These are phyloP conservation scores for Glarea lozoyensis DNA, from an alignment of 495 filamentous ascomycete genomes.

Conservation along the genomic window DNA sequence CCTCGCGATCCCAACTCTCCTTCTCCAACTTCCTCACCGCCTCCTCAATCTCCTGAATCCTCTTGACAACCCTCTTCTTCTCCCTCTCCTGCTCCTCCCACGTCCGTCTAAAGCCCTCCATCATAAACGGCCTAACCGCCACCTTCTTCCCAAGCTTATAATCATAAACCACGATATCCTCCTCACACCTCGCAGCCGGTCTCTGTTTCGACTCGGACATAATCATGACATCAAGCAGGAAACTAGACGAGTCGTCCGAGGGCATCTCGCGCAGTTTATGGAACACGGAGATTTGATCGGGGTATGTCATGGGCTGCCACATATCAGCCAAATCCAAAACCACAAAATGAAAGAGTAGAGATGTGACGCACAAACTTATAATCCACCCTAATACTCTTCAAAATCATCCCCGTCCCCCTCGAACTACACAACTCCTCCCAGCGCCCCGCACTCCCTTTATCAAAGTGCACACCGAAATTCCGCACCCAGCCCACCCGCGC, in stretches of 20 bases:
- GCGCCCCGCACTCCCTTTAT: conserved; percentile 51
- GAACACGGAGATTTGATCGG: conserved; percentile 80
- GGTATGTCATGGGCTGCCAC: conserved; percentile 76
- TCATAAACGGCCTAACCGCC: conserved; percentile 56
- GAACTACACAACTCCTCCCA: conserved; percentile 69
- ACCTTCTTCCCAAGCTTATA: conserved; percentile 53
- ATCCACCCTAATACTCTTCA: conserved; percentile 72
- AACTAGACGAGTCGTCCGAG: conserved; percentile 21
- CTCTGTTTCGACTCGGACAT: conserved; percentile 74
- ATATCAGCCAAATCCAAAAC: not conserved
- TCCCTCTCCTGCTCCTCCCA: conserved; percentile 59
- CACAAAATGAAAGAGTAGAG: not conserved
- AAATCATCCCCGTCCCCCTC: conserved; percentile 61
- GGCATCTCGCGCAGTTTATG: conserved; percentile 60
- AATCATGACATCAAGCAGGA: conserved; percentile 50
- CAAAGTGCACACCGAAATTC: conserved; percentile 62
- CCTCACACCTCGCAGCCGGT: conserved; percentile 66
- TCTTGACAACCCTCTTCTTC: conserved; percentile 33
- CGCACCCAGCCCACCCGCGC: conserved; percentile 75
- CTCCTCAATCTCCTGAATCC: conserved; percentile 33
- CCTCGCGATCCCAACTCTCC: conserved; percentile 59
- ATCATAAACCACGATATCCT: conserved; percentile 83
- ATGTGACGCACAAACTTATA: conserved; percentile 77
- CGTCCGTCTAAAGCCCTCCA: conserved; percentile 53
- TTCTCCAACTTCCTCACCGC: conserved; percentile 54